Evolutionary conservation across 2,329 filamentous ascomycete genomes (phyloP).

Genomic region (Apiospora arundinis): DNA sequence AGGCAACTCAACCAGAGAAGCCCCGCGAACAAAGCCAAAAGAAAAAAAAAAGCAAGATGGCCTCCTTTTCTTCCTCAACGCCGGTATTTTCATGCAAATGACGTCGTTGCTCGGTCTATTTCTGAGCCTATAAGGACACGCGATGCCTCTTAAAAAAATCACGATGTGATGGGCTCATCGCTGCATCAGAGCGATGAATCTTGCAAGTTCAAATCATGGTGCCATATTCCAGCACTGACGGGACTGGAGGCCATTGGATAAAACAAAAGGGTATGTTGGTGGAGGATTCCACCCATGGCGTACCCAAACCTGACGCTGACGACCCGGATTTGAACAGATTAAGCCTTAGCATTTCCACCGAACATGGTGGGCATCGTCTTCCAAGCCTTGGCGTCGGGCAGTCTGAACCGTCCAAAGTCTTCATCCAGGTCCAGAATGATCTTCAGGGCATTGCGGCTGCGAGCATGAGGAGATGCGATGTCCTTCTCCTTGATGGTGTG

Average conservation of each 20-base stretch:
- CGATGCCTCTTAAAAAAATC: background rate
- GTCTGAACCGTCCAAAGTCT: slow-evolving; percentile 81
- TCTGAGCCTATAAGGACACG: background rate
- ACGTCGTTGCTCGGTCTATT: slow-evolving; percentile 9
- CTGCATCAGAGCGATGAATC: background rate
- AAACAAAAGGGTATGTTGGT: background rate
- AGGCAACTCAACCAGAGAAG: background rate
- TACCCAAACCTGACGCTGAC: background rate
- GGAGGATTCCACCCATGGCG: background rate
- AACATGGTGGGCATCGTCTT: slow-evolving; percentile 58
- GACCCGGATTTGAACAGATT: background rate
- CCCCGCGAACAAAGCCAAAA: background rate
- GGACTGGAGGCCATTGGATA: background rate
- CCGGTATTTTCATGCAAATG: slow-evolving; percentile 22
- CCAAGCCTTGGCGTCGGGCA: slow-evolving; percentile 62
- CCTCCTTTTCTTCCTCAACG: slow-evolving; percentile 21
- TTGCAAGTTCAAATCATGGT: background rate
- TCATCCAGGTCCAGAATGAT: slow-evolving; percentile 94
- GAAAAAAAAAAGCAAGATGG: slow-evolving; percentile 9
- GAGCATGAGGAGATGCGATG: slow-evolving; percentile 57
- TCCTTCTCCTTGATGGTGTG: slow-evolving; percentile 68
- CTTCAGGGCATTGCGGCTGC: slow-evolving; percentile 90
- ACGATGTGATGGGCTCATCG: background rate
- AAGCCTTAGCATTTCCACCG: slow-evolving; percentile 44
- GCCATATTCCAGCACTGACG: background rate